Evolutionary conservation across 2,329 filamentous ascomycete genomes (phyloP).

Genomic region (Ceratocystis cacaofunesta): DNA sequence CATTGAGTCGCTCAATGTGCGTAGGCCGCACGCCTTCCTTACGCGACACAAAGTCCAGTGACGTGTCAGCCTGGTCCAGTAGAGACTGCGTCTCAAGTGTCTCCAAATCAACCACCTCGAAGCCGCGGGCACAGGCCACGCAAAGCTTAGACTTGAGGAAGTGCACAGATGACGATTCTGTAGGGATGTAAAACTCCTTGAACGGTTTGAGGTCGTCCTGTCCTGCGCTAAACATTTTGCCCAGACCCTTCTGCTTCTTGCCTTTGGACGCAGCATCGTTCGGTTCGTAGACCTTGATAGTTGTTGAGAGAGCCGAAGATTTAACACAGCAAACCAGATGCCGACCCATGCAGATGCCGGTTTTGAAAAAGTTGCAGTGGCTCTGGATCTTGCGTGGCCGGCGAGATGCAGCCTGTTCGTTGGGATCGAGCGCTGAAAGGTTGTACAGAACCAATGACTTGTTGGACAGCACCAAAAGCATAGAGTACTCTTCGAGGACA

Average conservation of each 20-base stretch:
- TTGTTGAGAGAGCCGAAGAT: slow-evolving; percentile 80
- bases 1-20: slow-evolving; percentile 91
- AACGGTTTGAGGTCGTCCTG: slow-evolving; percentile 93
- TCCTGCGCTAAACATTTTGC: slow-evolving; percentile 84
- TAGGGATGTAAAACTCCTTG: slow-evolving; percentile 98
- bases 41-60: slow-evolving; percentile 86
- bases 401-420: slow-evolving; percentile 66
- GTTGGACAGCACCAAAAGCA: slow-evolving; percentile 81
- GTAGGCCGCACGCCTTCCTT: slow-evolving; percentile 91
- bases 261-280: slow-evolving; percentile 88
- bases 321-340: slow-evolving; percentile 96
- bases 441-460: slow-evolving; percentile 86
- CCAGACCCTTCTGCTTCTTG: slow-evolving; percentile 88
- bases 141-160: slow-evolving; percentile 95
- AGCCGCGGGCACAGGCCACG: slow-evolving; percentile 86
- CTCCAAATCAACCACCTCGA: slow-evolving; percentile 91
- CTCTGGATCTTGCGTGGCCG: slow-evolving; percentile 91
- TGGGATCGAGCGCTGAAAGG: slow-evolving; percentile 69
- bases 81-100: slow-evolving; percentile 96
- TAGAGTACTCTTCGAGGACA: slow-evolving; percentile 84
- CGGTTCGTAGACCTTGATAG: slow-evolving; percentile 98
- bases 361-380: slow-evolving; percentile 97
- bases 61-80: slow-evolving; percentile 93
- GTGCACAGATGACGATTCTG: slow-evolving; percentile 94
- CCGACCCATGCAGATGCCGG: slow-evolving; percentile 82